Conservation (phyloP, 192 early-diverging fungal species). For the Rhizophagus prolifer region DNA sequence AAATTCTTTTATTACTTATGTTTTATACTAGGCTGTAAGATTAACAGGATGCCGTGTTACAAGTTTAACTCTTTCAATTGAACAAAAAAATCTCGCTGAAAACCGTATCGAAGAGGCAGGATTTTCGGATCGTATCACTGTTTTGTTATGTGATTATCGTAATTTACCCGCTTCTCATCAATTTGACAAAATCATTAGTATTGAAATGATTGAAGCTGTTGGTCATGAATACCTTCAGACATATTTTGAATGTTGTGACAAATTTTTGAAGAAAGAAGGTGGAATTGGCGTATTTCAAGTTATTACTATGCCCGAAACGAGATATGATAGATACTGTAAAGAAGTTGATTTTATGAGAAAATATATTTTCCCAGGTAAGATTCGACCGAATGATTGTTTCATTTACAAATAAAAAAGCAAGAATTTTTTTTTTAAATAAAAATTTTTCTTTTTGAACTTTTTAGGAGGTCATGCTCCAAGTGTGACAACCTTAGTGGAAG, state of each 20-base stretch:
- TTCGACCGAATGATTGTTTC: too few relatives aligned
- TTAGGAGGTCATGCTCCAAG: conserved; percentile 63
- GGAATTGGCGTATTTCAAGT: conserved; percentile 62
- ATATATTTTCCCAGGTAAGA: conserved; percentile 70
- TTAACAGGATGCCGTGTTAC: conserved; percentile 58
- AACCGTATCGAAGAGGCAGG: conserved; percentile 59
- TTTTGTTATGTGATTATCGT: conserved; percentile 70
- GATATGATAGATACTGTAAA: conserved; percentile 57
- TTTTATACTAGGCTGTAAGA: conserved; percentile 44
- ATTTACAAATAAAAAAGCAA: too few relatives aligned
- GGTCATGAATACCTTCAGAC: conserved; percentile 61
- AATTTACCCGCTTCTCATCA: conserved; percentile 52
- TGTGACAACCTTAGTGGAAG: conserved; percentile 53
- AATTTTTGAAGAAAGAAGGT: conserved; percentile 53
- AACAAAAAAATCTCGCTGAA: conserved; percentile 66
- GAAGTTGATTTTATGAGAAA: conserved; percentile 70
- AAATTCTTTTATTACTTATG: too few relatives aligned
- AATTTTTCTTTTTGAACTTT: neutral
- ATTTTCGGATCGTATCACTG: conserved; percentile 52
- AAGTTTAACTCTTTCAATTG: conserved; percentile 62
- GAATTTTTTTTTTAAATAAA: neutral
- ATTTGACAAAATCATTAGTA: conserved; percentile 69
- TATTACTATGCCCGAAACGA: conserved; percentile 70
- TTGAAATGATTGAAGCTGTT: conserved; percentile 79
- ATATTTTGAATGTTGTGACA: conserved; percentile 62